Evolutionary conservation across 2,329 filamentous ascomycete genomes (phyloP), one percentile per base, ranked within the genome.

Genomic region (Corinectria fuckeliana): DNA sequence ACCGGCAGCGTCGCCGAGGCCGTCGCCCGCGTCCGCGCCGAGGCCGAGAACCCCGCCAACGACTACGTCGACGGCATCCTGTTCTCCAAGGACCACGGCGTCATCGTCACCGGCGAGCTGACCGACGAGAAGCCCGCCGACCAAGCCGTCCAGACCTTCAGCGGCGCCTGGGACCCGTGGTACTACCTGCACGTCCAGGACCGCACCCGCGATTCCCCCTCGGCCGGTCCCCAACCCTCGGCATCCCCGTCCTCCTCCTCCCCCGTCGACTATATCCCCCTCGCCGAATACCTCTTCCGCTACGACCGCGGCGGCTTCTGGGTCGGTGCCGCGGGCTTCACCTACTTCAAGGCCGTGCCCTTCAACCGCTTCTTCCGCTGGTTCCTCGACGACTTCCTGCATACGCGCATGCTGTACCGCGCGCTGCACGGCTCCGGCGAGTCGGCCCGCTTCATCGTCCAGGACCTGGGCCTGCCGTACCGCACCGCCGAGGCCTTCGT

Each of bases 271-370:
- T 68, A 70, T 9, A 54, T 73, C 2, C 71, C 69, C 0, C 52
- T 73, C 0, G 72, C 74, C 7, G 81, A 84, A 47, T 87, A 87
- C 63, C 75, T 88, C 7, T 87, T 88, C 69, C 80, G 84, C 4
- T 87, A 89, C 67, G 87, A 90, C 68, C 78, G 88, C 3, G 87
- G 85, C 9, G 85, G 82, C 0, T 90, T 90, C 73, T 90, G 87
- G 87, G 83, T 83, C 0, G 87, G 85, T 3, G 74, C 76, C 2
- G 85, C 84, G 23, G 86, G 85, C 2, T 90, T 85, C 73, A 74
- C 80, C 3, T 89, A 88, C 68, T 69, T 70, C 58, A 69, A 69
- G 28, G 21, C 59, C 2, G 45, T 72, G 0, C 87, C 87, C 0
- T 89, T 89, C 76, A 88, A 82, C 62, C 76, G 74, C 11, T 69